These are phyloP conservation scores for Hymenoscyphus repandus DNA, from an alignment of 2,329 filamentous ascomycete genomes.

Conservation along the genomic window DNA sequence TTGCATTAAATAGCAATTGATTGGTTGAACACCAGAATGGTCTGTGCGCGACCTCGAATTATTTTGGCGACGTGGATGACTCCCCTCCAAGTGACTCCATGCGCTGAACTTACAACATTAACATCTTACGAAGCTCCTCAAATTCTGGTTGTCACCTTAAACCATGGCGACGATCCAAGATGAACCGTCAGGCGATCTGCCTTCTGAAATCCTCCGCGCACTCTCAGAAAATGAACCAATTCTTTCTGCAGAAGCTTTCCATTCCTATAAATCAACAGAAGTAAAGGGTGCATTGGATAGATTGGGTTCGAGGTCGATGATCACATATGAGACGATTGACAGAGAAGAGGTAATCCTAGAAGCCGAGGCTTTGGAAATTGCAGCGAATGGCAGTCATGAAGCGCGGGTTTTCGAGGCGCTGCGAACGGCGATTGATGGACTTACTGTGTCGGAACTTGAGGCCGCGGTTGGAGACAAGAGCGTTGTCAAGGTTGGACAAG, in stretches of 20 bases:
- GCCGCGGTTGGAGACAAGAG: constrained; percentile 66
- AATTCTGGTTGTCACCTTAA: constrained; percentile 6
- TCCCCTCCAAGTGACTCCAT: neutral
- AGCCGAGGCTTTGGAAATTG: constrained; percentile 66
- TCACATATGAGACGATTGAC: constrained; percentile 79
- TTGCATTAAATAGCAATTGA: neutral
- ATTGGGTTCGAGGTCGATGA: constrained; percentile 77
- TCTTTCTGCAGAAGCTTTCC: constrained; percentile 65
- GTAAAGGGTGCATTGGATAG: constrained; percentile 87
- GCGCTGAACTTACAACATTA: constrained; percentile 1
- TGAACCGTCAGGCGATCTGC: constrained; percentile 47
- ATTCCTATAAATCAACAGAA: constrained; percentile 56
- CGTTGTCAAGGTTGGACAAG: constrained; percentile 78
- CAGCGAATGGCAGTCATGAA: constrained; percentile 72
- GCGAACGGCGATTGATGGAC: constrained; percentile 66
- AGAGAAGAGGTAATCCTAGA: constrained; percentile 73
- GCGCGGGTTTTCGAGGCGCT: constrained; percentile 76
- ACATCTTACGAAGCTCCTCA: constrained; percentile 7
- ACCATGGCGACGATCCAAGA: constrained; percentile 41
- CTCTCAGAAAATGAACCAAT: constrained; percentile 60
- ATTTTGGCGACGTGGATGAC: constrained; percentile 6
- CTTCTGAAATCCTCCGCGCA: constrained; percentile 58
- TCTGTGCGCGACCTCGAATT: neutral
- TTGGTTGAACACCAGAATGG: neutral
- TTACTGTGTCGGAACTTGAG: constrained; percentile 73